Evolutionary conservation across 441 rosid genomes (phyloP).

Genomic region (Erodium trifolium): DNA sequence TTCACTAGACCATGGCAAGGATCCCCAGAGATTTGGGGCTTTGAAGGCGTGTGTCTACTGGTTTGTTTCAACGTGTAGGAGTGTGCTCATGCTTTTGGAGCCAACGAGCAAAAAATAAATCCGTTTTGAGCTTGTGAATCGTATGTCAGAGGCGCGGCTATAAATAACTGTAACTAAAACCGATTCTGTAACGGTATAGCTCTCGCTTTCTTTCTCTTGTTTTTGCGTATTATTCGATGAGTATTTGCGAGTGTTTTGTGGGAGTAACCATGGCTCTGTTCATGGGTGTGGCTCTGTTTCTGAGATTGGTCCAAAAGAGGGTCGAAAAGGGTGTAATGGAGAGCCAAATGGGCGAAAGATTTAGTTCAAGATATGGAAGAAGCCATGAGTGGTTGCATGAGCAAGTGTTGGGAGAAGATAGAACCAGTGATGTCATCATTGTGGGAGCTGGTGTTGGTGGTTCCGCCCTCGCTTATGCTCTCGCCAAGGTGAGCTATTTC

Average conservation of each 20-base stretch:
- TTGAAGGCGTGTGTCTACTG: no score
- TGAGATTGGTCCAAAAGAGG: background rate
- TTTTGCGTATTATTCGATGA: no score
- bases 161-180: background rate
- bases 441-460: constrained; percentile 19
- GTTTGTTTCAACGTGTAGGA: no score
- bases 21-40: no score
- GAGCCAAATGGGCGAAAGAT: background rate
- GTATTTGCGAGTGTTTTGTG: background rate
- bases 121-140: background rate
- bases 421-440: constrained; percentile 6
- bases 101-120: background rate
- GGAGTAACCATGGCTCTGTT: background rate
- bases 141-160: background rate
- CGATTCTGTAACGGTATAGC: background rate
- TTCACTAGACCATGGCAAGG: no score
- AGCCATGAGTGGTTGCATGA: background rate
- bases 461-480: constrained; percentile 15
- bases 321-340: no score
- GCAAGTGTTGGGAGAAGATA: background rate
- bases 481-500: background rate
- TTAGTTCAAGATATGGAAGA: background rate
- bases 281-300: background rate
- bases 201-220: no score
- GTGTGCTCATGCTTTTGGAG: background rate